Evolutionary conservation across 2,329 filamentous ascomycete genomes (phyloP), one percentile per base, ranked within the genome.

Genomic region (Bimuria novae-zelandiae): DNA sequence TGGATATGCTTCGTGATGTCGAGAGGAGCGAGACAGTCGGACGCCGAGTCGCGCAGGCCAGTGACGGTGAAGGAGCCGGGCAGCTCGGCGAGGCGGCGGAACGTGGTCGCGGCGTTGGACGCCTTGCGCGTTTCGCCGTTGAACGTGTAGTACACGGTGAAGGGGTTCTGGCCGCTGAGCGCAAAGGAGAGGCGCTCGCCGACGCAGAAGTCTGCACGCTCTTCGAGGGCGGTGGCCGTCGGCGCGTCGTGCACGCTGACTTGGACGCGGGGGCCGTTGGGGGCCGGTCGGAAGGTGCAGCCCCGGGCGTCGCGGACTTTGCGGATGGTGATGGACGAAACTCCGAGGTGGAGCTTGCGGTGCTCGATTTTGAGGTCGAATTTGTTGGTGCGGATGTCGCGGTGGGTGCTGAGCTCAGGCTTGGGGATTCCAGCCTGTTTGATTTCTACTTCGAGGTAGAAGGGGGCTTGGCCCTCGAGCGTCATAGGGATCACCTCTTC

Each of bases 141-240:
- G 76, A 99, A 99, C 10, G 85, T 89, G 77, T 99, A 99, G 73
- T 88, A 88, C 39, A 99, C 88, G 39, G 93, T 90, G 73, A 99
- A 99, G 0, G 95, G 95, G 16, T 92, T 87, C 49, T 90, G 89
- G 39, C 94, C 95, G 1, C 91, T 90, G 5, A 99, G 84, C 0
- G 90, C 92, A 76, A 96, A 99, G 3, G 90, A 89, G 60, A 99
- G 88, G 49, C 92, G 88, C 73, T 99, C 94, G 60, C 95, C 94
- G 10, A 99, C 92, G 74, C 94, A 99, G 76, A 93, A 97, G 76
- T 99, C 90, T 14, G 82, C 82, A 55, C 89, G 87, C 21, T 89
- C 86, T 68, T 97, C 92, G 30, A 96, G 82, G 3, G 93, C 86
- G 53, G 92, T 90, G 64, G 97, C 96, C 6, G 89, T 89, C 1